phyloP scores from a whole-genome alignment of 2,329 filamentous ascomycete genomes.

The Sclerotinia trifoliorum region DNA sequence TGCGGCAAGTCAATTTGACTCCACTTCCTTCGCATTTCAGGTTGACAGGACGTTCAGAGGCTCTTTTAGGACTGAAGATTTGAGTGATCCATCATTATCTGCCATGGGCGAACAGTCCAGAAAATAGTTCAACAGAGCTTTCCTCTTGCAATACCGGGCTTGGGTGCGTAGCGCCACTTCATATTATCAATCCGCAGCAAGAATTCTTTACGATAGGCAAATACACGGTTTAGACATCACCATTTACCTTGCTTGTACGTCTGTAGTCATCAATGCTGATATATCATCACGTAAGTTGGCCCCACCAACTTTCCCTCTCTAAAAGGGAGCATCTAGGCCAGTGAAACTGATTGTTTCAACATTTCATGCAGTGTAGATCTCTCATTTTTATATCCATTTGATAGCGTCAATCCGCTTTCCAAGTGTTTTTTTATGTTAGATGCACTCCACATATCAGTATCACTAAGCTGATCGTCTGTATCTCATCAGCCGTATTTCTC shows the following conservation, averaged over 20 bases:
- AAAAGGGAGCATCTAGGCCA: neutral
- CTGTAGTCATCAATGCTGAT: constrained; percentile 4
- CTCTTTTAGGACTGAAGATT: neutral
- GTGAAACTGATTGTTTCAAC: neutral
- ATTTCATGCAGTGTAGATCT: neutral
- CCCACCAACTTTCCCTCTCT: neutral
- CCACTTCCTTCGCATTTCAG: neutral
- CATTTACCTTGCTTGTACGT: neutral
- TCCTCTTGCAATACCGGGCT: neutral
- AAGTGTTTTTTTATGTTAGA: neutral
- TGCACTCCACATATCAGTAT: neutral
- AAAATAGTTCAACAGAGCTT: neutral
- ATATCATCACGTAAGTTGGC: neutral
- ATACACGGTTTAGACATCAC: neutral
- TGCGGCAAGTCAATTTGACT: neutral
- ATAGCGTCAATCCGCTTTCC: neutral
- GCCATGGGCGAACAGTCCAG: neutral
- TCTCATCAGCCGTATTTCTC: neutral
- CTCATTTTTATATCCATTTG: neutral
- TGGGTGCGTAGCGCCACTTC: neutral
- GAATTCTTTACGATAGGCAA: neutral
- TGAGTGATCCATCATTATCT: neutral
- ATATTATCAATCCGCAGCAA: neutral
- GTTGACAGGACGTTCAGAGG: neutral
- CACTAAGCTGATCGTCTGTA: neutral